Conservation (phyloP, 179 eudicot species). For the Pouteria campechiana region DNA sequence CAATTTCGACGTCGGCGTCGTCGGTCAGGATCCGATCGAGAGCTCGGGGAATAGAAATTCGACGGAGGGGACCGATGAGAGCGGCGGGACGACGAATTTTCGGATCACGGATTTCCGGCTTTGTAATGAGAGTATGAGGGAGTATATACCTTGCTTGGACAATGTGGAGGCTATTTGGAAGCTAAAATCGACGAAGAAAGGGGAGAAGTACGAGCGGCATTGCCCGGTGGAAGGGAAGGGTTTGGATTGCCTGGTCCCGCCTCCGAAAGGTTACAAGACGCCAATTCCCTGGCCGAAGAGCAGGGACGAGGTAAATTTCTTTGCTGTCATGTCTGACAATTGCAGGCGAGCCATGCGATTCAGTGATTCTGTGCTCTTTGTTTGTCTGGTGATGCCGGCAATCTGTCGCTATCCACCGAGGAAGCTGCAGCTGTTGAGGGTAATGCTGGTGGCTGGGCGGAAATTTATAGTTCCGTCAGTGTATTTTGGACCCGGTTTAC, state of each 20-base stretch:
- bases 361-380: too few relatives aligned
- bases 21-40: constrained; percentile 15
- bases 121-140: constrained; percentile 37
- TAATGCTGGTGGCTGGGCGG: too few relatives aligned
- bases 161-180: constrained; percentile 25
- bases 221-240: constrained; percentile 35
- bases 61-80: constrained; percentile 1
- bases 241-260: constrained; percentile 45
- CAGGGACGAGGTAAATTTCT: constrained; percentile 45
- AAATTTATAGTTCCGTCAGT: too few relatives aligned
- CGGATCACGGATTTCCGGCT: constrained; percentile 23
- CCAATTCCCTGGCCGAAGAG: constrained; percentile 51
- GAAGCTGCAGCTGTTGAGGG: too few relatives aligned
- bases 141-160: constrained; percentile 55
- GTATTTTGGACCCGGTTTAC: too few relatives aligned
- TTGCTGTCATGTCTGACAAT: too few relatives aligned
- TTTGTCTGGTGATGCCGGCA: too few relatives aligned
- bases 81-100: background rate
- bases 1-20: constrained; percentile 38
- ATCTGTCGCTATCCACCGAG: too few relatives aligned
- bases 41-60: constrained; percentile 11
- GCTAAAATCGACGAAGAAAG: constrained; percentile 27
- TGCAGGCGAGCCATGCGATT: too few relatives aligned
- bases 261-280: constrained; percentile 34
- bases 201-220: constrained; percentile 43